Evolutionary conservation across 2,329 filamentous ascomycete genomes (phyloP).

Genomic region (Cladophialophora exuberans): DNA sequence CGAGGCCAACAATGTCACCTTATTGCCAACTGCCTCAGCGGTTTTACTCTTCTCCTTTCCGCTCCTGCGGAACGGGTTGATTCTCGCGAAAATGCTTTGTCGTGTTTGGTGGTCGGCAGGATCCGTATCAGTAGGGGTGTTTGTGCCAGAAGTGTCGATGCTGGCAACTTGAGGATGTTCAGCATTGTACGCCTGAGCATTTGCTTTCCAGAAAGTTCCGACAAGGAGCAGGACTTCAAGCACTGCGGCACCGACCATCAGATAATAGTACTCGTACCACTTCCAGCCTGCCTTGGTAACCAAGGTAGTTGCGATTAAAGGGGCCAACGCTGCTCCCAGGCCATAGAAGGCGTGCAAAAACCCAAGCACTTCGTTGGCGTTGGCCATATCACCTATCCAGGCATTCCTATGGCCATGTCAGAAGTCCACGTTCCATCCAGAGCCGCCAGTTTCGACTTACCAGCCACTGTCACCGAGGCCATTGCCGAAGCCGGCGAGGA

Average conservation of each 20-base stretch:
- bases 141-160: slow-evolving; percentile 44
- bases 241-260: slow-evolving; percentile 57
- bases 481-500: slow-evolving; percentile 71
- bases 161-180: slow-evolving; percentile 38
- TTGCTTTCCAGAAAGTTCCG: slow-evolving; percentile 56
- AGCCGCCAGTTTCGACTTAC: slow-evolving; percentile 46
- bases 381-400: slow-evolving; percentile 71
- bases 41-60: slow-evolving; percentile 64
- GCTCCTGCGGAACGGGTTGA: slow-evolving; percentile 72
- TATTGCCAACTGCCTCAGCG: slow-evolving; percentile 37
- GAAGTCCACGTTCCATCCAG: slow-evolving; percentile 41
- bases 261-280: slow-evolving; percentile 75
- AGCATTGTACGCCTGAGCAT: slow-evolving; percentile 25
- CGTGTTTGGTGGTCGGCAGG: slow-evolving; percentile 62
- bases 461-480: slow-evolving; percentile 66
- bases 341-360: slow-evolving; percentile 73
- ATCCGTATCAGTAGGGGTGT: slow-evolving; percentile 56
- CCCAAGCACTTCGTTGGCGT: slow-evolving; percentile 73
- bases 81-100: slow-evolving; percentile 51
- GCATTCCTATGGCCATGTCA: slow-evolving; percentile 54
- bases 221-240: slow-evolving; percentile 26
- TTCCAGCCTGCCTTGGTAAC: slow-evolving; percentile 45
- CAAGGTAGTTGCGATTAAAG: slow-evolving; percentile 71
- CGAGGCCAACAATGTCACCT: slow-evolving; percentile 70
- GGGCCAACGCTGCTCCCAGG: slow-evolving; percentile 71